phyloP scores from a whole-genome alignment of 441 rosid species.

The Rhodomyrtus psidioides region DNA sequence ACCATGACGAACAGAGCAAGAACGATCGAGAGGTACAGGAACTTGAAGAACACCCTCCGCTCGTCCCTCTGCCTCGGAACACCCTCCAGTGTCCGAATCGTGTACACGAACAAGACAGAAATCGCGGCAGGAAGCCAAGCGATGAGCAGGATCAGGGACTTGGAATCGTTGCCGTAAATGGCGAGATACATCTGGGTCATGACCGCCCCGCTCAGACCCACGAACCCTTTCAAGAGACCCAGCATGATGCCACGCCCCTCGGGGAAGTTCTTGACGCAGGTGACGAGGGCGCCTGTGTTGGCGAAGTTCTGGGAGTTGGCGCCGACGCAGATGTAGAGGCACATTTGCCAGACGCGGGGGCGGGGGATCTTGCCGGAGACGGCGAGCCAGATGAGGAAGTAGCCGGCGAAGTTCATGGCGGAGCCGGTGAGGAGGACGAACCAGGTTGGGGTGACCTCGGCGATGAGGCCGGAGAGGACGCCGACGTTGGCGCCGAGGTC shows the following conservation, averaged over 20 bases:
- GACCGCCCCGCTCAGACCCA: conserved; percentile 82
- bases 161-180: conserved; percentile 62
- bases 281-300: conserved; percentile 76
- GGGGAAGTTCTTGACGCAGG: conserved; percentile 83
- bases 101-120: conserved; percentile 59
- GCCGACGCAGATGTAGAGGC: conserved; percentile 62
- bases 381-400: conserved; percentile 78
- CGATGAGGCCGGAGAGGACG: conserved; percentile 62
- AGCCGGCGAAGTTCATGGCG: conserved; percentile 69
- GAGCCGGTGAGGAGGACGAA: conserved; percentile 61
- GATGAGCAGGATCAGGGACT: conserved; percentile 62
- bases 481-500: conserved; percentile 89
- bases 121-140: conserved; percentile 83
- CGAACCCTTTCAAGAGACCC: conserved; percentile 75
- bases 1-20: conserved; percentile 73
- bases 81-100: conserved; percentile 39
- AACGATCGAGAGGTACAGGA: conserved; percentile 42
- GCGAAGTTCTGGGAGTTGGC: conserved; percentile 84
- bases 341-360: conserved; percentile 81
- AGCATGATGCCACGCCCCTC: conserved; percentile 74
- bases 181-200: conserved; percentile 75
- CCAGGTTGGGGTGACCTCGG: conserved; percentile 85
- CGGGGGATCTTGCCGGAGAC: conserved; percentile 52
- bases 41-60: conserved; percentile 44
- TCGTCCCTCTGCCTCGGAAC: conserved; percentile 49